Conservation (phyloP, 2,329 filamentous ascomycete species). For the Ceratocystis albifundus region DNA sequence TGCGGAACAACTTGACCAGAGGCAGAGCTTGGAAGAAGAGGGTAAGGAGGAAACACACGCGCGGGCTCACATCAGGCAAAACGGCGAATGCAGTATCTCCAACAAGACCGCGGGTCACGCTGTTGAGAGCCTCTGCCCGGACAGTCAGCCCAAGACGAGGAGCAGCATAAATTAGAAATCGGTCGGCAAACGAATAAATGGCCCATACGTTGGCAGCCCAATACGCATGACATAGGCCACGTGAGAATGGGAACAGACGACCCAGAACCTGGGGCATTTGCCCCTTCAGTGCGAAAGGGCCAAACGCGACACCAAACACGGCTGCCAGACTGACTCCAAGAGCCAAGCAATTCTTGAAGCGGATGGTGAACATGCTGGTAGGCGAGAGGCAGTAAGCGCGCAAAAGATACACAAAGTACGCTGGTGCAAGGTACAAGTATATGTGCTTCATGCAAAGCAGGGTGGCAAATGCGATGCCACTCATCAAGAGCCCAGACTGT, state of each 20-base stretch:
- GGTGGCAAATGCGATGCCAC: slow-evolving; percentile 71
- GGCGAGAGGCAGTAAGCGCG: slow-evolving; percentile 76
- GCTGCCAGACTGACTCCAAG: slow-evolving; percentile 60
- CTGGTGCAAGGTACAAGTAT: slow-evolving; percentile 88
- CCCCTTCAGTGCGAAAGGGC: slow-evolving; percentile 69
- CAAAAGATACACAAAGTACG: slow-evolving; percentile 91
- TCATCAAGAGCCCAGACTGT: slow-evolving; percentile 60
- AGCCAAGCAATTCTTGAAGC: slow-evolving; percentile 69
- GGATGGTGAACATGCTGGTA: slow-evolving; percentile 62
- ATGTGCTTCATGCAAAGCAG: slow-evolving; percentile 96
- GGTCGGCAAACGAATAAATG: slow-evolving; percentile 83
- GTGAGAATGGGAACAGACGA: slow-evolving; percentile 83
- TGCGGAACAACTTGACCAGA: slow-evolving; percentile 68
- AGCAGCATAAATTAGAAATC: slow-evolving; percentile 72
- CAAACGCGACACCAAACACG: slow-evolving; percentile 73
- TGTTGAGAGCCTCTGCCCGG: slow-evolving; percentile 63
- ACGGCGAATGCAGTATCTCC: slow-evolving; percentile 92
- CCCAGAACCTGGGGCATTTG: slow-evolving; percentile 76
- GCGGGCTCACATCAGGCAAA: slow-evolving; percentile 71
- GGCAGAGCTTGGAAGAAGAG: slow-evolving; percentile 70
- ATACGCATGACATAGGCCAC: slow-evolving; percentile 91
- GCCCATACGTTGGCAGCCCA: slow-evolving; percentile 98
- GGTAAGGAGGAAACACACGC: slow-evolving; percentile 70
- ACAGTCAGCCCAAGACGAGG: slow-evolving; percentile 66
- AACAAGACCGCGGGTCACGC: slow-evolving; percentile 83